These are phyloP conservation scores for Magnusiomyces fungicola DNA, from an alignment of 1,139 yeast species.

Conservation along the genomic window DNA sequence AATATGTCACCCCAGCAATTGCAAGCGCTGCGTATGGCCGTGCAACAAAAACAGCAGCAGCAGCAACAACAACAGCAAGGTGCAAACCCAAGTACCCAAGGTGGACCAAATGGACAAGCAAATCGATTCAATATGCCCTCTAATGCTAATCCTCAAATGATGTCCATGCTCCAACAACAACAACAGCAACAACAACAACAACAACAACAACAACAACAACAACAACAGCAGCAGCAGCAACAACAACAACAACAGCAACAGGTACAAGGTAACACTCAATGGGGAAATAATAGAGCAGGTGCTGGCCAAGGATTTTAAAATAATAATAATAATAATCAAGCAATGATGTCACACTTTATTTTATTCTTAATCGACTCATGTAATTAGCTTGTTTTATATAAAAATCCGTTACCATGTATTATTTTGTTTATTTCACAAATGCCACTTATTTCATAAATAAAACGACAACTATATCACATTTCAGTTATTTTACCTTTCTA, in stretches of 20 bases:
- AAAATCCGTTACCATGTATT: too few relatives aligned
- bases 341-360: too few relatives aligned
- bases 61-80: slow-evolving; percentile 13
- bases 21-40: slow-evolving; percentile 11
- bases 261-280: slow-evolving; percentile 2
- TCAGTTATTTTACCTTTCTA: too few relatives aligned
- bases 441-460: too few relatives aligned
- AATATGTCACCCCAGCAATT: slow-evolving; percentile 16
- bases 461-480: too few relatives aligned
- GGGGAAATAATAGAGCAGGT: too few relatives aligned
- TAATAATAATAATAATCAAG: too few relatives aligned
- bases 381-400: too few relatives aligned
- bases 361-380: too few relatives aligned
- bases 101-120: slow-evolving; percentile 7
- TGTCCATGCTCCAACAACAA: slow-evolving; percentile 7
- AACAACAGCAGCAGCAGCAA: slow-evolving; percentile 2
- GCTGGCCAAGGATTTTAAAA: neutral
- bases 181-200: slow-evolving; percentile 20
- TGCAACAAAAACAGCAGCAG: slow-evolving; percentile 8
- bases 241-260: neutral
- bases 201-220: slow-evolving; percentile 3
- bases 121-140: slow-evolving; percentile 13
- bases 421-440: too few relatives aligned
- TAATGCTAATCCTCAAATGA: neutral
- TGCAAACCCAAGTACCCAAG: slow-evolving; percentile 19